Percentiles rank a stretch among this genome's conserved stretches.
phyloP scores from a whole-genome alignment of 495 filamentous ascomycete species.

The Stereocaulon alpinum region DNA sequence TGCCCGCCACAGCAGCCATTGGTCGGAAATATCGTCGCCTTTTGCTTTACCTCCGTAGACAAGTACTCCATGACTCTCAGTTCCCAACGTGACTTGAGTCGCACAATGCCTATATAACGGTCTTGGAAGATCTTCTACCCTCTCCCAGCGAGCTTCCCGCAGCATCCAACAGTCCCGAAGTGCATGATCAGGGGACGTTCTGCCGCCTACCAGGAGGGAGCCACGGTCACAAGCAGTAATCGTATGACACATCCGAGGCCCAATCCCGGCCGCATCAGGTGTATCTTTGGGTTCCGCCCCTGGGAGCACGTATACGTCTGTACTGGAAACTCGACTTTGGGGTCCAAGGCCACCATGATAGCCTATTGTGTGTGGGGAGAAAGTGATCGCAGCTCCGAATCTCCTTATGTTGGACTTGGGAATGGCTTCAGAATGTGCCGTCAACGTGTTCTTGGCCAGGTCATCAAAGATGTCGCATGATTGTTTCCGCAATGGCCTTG shows the following conservation, averaged over 20 bases:
- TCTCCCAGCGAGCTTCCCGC: slow-evolving; percentile 48
- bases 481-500: background rate
- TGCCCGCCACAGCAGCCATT: slow-evolving; percentile 56
- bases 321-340: slow-evolving; percentile 47
- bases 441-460: background rate
- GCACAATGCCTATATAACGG: slow-evolving; percentile 67
- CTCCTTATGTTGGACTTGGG: background rate
- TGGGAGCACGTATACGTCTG: slow-evolving; percentile 42
- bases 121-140: slow-evolving; percentile 48
- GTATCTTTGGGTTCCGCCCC: background rate
- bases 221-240: slow-evolving; percentile 46
- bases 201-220: slow-evolving; percentile 64
- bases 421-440: background rate
- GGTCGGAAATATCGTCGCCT: slow-evolving; percentile 42
- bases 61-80: slow-evolving; percentile 36
- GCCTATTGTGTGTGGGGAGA: slow-evolving; percentile 8
- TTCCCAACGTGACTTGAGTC: slow-evolving; percentile 36
- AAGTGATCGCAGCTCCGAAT: slow-evolving; percentile 8
- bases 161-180: slow-evolving; percentile 65
- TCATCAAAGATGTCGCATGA: background rate
- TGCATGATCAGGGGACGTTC: slow-evolving; percentile 58
- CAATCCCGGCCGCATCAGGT: slow-evolving; percentile 22
- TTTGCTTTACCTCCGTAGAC: slow-evolving; percentile 62
- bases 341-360: slow-evolving; percentile 54
- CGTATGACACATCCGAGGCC: slow-evolving; percentile 66